A percentile compares a stretch with the other conserved stretches of the same genome.
Conservation (phyloP, 768 basidiomycete genomes). For the Boletus subparvulus region DNA sequence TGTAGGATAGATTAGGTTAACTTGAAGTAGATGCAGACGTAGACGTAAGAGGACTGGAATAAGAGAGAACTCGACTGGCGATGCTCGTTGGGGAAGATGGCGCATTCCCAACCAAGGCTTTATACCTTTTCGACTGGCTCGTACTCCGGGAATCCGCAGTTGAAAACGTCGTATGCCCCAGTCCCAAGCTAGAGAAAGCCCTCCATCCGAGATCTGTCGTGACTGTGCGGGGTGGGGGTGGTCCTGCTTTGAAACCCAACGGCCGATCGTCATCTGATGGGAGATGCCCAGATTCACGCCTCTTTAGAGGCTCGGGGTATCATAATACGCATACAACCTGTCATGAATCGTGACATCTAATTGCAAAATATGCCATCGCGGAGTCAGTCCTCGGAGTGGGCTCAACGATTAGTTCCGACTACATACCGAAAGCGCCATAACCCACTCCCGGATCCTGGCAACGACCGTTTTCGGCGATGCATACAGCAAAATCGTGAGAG, state of each 20-base stretch:
- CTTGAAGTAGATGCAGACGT: conserved; percentile 2
- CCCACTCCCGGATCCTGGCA: conserved; percentile 9
- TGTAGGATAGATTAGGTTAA: conserved; percentile 25
- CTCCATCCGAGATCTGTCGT: conserved; percentile 4
- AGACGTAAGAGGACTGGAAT: not conserved
- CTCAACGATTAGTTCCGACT: conserved; percentile 6
- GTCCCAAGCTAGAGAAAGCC: not conserved
- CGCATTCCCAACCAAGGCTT: no score
- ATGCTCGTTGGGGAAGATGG: no score
- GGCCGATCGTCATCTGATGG: conserved; percentile 26
- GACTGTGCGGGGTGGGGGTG: conserved; percentile 5
- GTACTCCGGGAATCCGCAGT: no score
- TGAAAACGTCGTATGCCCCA: not conserved
- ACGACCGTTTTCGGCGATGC: not conserved
- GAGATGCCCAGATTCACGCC: conserved; percentile 18
- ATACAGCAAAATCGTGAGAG: not conserved
- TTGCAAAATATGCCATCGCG: conserved; percentile 20
- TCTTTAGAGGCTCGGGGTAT: conserved; percentile 13
- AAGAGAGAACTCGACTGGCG: no score
- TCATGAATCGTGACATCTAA: conserved; percentile 12
- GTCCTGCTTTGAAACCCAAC: conserved; percentile 5
- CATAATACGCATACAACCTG: conserved; percentile 18
- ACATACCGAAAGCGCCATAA: conserved; percentile 4
- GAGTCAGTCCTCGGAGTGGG: conserved; percentile 15
- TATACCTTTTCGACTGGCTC: no score